Evolutionary conservation across 1,284 basidiomycete genomes (phyloP), one percentile per base, ranked within the genome.

Genomic region (Leccinum insolens): DNA sequence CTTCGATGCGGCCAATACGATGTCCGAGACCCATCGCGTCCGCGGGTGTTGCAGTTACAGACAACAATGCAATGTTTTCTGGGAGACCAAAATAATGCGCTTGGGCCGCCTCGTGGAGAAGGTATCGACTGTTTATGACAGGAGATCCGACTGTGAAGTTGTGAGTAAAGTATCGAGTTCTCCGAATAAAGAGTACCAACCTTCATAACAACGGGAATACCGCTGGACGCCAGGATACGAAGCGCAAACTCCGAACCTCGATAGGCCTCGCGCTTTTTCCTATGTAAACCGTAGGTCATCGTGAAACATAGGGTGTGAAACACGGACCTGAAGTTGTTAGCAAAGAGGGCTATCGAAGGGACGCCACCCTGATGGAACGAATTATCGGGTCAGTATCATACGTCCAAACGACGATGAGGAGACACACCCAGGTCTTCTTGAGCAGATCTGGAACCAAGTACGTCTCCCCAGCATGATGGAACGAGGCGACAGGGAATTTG

Each of bases 391-490:
- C 46, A 9, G 49, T 17, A 41, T 25, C 49, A 22, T 7, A 11
- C 22, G 12, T 15, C 61, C 25, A 39, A 68, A 41, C 7, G 17
- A 17, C 39, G 12, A 11, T 9, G 28, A 57, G n/a, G n/a, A 41
- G 55, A 65, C 75, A 76, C 46, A 68, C 81, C 81, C 71, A 93
- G 67, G 88, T 85, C 76, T 85, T 82, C 76, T 90, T 92, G 69
- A 94, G 78, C 9, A 91, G 75, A 28, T 87, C 85, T 1, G 92
- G 90, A n/a, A 92, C 88, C 37, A 94, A 83, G 78, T 90, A 94
- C 3, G 91, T 87, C 75, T 93, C 91, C 68, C 92, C 88, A 3
- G 91, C 92, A 73, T 92, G 89, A 74, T 94, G 91, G 76, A 94
- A 89, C 4, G 89, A 87, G 7, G 88, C 83, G 61, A 91, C 84